Conservation (phyloP, 805 yeast species). For the Yamadazyma endophytica region DNA sequence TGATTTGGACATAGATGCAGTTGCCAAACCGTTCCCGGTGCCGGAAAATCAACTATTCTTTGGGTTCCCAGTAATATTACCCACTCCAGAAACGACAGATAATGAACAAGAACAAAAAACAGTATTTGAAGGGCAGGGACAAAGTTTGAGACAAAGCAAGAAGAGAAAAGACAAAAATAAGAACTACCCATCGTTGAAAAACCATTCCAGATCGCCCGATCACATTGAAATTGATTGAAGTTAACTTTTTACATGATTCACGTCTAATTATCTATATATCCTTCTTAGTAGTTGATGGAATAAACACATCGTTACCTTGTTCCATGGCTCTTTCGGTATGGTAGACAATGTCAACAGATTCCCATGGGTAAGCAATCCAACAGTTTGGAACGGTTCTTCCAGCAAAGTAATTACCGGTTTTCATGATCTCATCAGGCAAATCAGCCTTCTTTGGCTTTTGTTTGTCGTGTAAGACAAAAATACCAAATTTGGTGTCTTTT, state of each 20-base stretch:
- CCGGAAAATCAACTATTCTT: constrained; percentile 89
- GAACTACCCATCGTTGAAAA: constrained; percentile 51
- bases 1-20: constrained; percentile 50
- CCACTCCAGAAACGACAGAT: constrained; percentile 26
- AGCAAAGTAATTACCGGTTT: constrained; percentile 61
- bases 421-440: constrained; percentile 59
- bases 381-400: constrained; percentile 72
- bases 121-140: constrained; percentile 67
- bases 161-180: constrained; percentile 60
- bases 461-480: constrained; percentile 78
- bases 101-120: constrained; percentile 24
- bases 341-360: constrained; percentile 66
- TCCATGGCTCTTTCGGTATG: constrained; percentile 69
- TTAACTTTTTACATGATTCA: not conserved
- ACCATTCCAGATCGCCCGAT: constrained; percentile 70
- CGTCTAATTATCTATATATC: no score
- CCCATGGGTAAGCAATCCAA: constrained; percentile 92
- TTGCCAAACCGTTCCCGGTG: constrained; percentile 66
- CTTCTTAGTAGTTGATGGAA: constrained; percentile 23
- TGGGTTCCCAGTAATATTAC: constrained; percentile 76
- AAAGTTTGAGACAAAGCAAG: constrained; percentile 63
- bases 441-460: constrained; percentile 67
- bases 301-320: constrained; percentile 66
- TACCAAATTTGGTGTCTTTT: constrained; percentile 57
- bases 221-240: constrained; percentile 69